Conservation (phyloP, 2,329 filamentous ascomycete species). For the Akanthomyces uredinophilus region DNA sequence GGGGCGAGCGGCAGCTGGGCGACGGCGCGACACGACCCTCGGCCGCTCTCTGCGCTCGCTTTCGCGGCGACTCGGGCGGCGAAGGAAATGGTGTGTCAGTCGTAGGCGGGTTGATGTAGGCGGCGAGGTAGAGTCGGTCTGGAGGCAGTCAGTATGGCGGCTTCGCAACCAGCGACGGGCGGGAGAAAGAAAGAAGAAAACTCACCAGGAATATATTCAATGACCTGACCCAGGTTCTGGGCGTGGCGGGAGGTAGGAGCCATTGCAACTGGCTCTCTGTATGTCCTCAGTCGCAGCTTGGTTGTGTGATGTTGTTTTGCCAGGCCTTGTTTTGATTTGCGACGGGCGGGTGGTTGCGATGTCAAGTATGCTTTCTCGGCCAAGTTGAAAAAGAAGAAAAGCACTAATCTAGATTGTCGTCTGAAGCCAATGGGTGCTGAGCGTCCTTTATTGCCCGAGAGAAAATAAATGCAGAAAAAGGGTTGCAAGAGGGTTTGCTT, state of each 20-base stretch:
- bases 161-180: too few relatives aligned
- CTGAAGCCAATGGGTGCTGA: too few relatives aligned
- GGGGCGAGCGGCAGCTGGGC: conserved; percentile 41
- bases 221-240: conserved; percentile 75
- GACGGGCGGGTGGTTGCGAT: not conserved
- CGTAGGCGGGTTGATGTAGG: conserved; percentile 78
- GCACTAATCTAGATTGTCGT: too few relatives aligned
- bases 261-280: conserved; percentile 35
- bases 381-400: not conserved
- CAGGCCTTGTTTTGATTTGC: not conserved
- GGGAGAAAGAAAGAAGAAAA: conserved; percentile 15
- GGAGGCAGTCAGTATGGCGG: conserved; percentile 20
- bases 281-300: conserved; percentile 4
- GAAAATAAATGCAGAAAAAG: conserved; percentile 2
- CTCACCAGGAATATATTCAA: conserved; percentile 93
- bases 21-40: conserved; percentile 42
- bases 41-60: conserved; percentile 51
- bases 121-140: conserved; percentile 94
- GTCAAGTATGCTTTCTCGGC: not conserved
- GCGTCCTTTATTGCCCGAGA: not conserved
- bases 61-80: conserved; percentile 41
- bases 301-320: not conserved
- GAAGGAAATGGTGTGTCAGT: conserved; percentile 78
- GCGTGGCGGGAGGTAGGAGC: conserved; percentile 44
- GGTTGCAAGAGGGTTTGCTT: not conserved